These are phyloP conservation scores for Austroboletus rostrupii DNA, from an alignment of 1,284 basidiomycete genomes.

Conservation along the genomic window DNA sequence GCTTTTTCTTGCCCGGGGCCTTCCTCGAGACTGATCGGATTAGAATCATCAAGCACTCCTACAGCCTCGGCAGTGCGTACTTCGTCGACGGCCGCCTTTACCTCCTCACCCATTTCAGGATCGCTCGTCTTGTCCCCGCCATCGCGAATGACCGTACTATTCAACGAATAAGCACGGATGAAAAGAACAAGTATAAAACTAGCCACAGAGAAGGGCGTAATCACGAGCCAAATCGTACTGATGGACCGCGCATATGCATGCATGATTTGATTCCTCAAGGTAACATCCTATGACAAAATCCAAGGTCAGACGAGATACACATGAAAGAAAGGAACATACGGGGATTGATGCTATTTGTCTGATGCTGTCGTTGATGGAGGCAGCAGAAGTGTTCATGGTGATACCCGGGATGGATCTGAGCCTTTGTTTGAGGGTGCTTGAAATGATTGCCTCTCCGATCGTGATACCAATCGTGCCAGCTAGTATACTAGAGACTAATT, in stretches of 20 bases:
- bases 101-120: conserved; percentile 12
- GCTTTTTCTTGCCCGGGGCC: no score
- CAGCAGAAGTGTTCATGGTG: conserved; percentile 41
- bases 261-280: conserved; percentile 48
- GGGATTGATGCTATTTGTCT: conserved; percentile 49
- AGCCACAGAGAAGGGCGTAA: conserved; percentile 55
- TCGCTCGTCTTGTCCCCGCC: conserved; percentile 24
- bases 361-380: conserved; percentile 54
- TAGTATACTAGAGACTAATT: conserved; percentile 22
- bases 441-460: conserved; percentile 30
- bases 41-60: neutral
- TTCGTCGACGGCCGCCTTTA: neutral
- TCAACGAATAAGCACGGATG: conserved; percentile 56
- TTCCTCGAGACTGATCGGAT: no score
- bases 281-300: conserved; percentile 39
- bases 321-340: conserved; percentile 31
- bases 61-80: neutral
- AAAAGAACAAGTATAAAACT: conserved; percentile 57
- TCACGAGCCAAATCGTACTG: conserved; percentile 69
- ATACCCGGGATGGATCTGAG: conserved; percentile 46
- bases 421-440: conserved; percentile 42
- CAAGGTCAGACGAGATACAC: neutral
- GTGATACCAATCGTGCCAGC: conserved; percentile 39
- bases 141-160: conserved; percentile 46
- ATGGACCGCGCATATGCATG: conserved; percentile 70